Base-by-base conservation (phyloP, 257 asterid genomes). In the Primulina eburnea region DNA sequence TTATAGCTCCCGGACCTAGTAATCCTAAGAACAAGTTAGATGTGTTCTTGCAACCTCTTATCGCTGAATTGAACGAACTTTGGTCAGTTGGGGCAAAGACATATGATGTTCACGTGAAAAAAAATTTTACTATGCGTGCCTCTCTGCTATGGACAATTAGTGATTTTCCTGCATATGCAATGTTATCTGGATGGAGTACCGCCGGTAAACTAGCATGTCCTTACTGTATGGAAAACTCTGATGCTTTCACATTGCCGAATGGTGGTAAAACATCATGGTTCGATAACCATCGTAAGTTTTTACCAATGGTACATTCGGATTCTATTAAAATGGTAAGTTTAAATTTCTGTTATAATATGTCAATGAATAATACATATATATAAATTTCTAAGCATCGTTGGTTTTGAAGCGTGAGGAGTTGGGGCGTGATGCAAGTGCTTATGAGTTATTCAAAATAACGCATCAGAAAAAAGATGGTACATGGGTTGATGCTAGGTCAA, bases 131-230 rank as follows among this genome's bases (percentile, higher is more conserved):
- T 16, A 26, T 63, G 43, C 6, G 56, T 6, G 68, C 63, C 1
- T 28, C 28, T 21, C 18, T 67, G 26, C 17, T 74, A n/a, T 59
- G 73, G 62, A 73, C 33, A 0, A 74, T 50, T 0, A 74, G 52
- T 6, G 73, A 67, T 34, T 74, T 74, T 53, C 65, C 50, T 2
- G 61, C 33, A 18, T 74, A 67, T 32, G 73, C 12, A 10, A 60
- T 50, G 68, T 21, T 61, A 4, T 67, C 60, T 3, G 65, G 70
- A 3, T 61, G 65, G 74, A 60, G 70, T 28, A 74, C 74, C 0
- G 20, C 33, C 9, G 70, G 60, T 0, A 32, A 52, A 40, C 20
- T 60, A n/a, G 47, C 65, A 11, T 68, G 65, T 18, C 78, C 74
- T 30, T 34, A 52, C 5, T 74, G 78, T 7, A 20, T 67, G 71